Evolutionary conservation across 2,329 filamentous ascomycete genomes (phyloP), one percentile per base, ranked within the genome.

Genomic region (Endoconidiophora polonica): DNA sequence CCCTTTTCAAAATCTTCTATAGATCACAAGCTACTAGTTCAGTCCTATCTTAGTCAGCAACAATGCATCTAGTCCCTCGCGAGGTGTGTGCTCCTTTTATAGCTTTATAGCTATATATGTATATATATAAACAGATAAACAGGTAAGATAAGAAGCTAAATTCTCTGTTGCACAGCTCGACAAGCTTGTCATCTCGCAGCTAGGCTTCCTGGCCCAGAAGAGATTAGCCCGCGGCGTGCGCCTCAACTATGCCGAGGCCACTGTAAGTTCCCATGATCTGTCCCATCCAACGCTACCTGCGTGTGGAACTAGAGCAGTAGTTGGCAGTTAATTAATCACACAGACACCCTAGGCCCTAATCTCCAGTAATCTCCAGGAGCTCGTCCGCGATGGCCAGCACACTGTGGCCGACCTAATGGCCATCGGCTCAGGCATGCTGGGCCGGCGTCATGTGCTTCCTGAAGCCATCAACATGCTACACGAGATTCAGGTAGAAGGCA

Each of bases 371-470:
- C 74, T 96, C 46, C 90, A 95, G 65, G 90, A 96, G 74, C 81
- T 95, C 59, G 93, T 96, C 63, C 88, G 90, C 63, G 90, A 96
- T 90, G 90, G 90, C 62, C 79, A 83, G 57, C 86, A 95, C 68
- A 83, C 76, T 12, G 90, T 96, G 49, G 82, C 88, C 38, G 87
- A 94, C 63, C 84, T 96, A 61, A 96, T 96, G 88, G 71, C 78
- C 54, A 76, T 94, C 55, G 90, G 90, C 58, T 79, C 85, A 58
- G 90, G 84, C 49, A 88, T 96, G 81, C 83, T 96, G 2, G 90
- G 90, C 55, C 83, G 90, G 7, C 83, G 90, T 33, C 90, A 96
- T 65, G 90, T 96, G 54, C 72, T 86, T 41, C 87, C 90, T 20
- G 79, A 82, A 9, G 90, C 95, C 22, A 76, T 81, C 53, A 72